phyloP scores from a whole-genome alignment of 1,284 basidiomycete species.

The Fistulinella cinereoalba region DNA sequence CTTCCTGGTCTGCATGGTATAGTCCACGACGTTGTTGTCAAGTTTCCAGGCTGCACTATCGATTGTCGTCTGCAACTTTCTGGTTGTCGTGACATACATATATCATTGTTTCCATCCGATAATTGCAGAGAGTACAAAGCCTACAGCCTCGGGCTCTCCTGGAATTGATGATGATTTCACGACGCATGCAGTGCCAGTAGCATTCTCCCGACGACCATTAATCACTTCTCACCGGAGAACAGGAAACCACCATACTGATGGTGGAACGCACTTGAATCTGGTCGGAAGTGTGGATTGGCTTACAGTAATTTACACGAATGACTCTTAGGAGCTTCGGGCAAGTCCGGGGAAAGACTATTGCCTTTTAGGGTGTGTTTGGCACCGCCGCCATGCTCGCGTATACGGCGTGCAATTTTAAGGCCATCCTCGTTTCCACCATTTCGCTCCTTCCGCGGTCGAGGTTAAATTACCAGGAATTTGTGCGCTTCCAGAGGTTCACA shows the following conservation, averaged over 20 bases:
- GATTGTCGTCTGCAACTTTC: constrained; percentile 19
- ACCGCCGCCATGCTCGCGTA: no score
- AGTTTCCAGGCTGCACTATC: constrained; percentile 3
- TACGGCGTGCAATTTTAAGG: no score
- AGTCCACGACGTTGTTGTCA: not conserved
- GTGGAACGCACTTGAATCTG: no score
- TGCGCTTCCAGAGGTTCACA: constrained; percentile 4
- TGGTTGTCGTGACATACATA: constrained; percentile 18
- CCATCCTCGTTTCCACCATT: constrained; percentile 16
- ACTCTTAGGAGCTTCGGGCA: no score
- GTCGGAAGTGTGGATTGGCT: no score
- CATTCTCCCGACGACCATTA: not conserved
- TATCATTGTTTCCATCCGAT: constrained; percentile 3
- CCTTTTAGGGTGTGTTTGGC: no score
- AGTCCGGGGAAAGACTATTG: no score
- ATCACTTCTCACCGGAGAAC: no score
- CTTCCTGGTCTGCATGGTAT: not conserved
- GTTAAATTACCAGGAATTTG: constrained; percentile 1
- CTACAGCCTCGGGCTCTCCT: not conserved
- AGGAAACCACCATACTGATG: no score
- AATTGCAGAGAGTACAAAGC: not conserved
- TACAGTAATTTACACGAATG: no score
- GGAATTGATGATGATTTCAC: constrained; percentile 6
- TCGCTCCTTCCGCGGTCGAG: constrained; percentile 8
- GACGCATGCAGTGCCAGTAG: not conserved